phyloP scores from a whole-genome alignment of 2,329 filamentous ascomycete genomes.

The Penicillium sp. region DNA sequence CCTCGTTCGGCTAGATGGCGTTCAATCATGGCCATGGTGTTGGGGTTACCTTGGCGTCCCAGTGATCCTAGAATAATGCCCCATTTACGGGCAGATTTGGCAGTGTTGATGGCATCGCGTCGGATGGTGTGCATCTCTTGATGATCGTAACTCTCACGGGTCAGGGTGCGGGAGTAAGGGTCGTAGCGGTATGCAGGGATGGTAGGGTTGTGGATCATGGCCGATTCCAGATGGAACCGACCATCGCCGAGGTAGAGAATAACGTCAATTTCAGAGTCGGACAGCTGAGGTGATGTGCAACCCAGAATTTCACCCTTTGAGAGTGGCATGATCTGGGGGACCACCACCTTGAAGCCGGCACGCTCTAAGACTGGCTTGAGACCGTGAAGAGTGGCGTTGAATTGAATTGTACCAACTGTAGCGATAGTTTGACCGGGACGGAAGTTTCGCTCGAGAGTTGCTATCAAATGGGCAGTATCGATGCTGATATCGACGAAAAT shows the following conservation, averaged over 20 bases:
- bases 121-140: constrained; percentile 85
- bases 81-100: constrained; percentile 82
- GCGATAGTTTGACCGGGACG: constrained; percentile 82
- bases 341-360: constrained; percentile 81
- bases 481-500: constrained; percentile 99
- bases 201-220: constrained; percentile 96
- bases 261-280: constrained; percentile 66
- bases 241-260: constrained; percentile 91
- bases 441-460: constrained; percentile 88
- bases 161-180: constrained; percentile 90
- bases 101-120: constrained; percentile 73
- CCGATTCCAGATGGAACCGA: constrained; percentile 93
- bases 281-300: constrained; percentile 86
- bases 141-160: constrained; percentile 89
- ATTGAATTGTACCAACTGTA: constrained; percentile 95
- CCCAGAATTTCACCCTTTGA: constrained; percentile 96
- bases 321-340: constrained; percentile 90
- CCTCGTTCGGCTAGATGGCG: constrained; percentile 70
- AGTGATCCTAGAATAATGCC: constrained; percentile 91
- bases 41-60: constrained; percentile 91
- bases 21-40: constrained; percentile 88
- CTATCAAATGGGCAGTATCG: constrained; percentile 83
- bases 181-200: constrained; percentile 96
- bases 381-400: constrained; percentile 95
- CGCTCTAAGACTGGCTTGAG: constrained; percentile 76